Evolutionary conservation across 768 basidiomycete species (phyloP).

Genomic region (Macrolepiota fuliginosa): DNA sequence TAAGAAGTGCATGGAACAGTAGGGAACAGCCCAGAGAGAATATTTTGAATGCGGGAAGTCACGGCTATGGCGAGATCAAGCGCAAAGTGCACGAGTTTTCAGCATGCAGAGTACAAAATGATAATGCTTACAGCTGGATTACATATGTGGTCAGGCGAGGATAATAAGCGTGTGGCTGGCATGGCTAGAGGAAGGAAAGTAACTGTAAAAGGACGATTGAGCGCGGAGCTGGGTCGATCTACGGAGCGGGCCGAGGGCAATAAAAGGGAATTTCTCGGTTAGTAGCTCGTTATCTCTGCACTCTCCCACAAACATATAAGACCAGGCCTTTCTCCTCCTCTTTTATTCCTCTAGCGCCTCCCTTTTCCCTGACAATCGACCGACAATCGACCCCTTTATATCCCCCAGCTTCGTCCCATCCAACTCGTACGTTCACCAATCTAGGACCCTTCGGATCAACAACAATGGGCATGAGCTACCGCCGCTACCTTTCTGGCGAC

Average conservation of each 20-base stretch:
- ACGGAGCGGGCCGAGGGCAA: conserved; percentile 19
- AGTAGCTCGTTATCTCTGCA: conserved; percentile 18
- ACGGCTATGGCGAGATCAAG: background rate
- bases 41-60: background rate
- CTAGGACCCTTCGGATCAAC: conserved; percentile 17
- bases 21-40: background rate
- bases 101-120: background rate
- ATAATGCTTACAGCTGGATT: background rate
- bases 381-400: conserved; percentile 27
- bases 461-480: conserved; percentile 86
- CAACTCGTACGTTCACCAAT: conserved; percentile 24
- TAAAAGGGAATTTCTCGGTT: conserved; percentile 23
- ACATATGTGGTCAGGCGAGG: background rate
- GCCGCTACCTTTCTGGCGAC: conserved; percentile 80
- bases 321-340: conserved; percentile 3
- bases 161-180: conserved; percentile 5
- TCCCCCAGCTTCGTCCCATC: conserved; percentile 37
- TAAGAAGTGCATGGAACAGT: background rate
- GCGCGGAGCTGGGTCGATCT: conserved; percentile 16
- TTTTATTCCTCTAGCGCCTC: conserved; percentile 11
- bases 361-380: conserved; percentile 10
- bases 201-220: background rate
- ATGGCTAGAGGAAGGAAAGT: background rate
- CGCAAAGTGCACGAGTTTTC: background rate
- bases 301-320: conserved; percentile 22